Percentiles rank a stretch among this genome's conserved stretches.
Conservation (phyloP, 176 grass and related monocot species). For the Microstegium vimineum region DNA sequence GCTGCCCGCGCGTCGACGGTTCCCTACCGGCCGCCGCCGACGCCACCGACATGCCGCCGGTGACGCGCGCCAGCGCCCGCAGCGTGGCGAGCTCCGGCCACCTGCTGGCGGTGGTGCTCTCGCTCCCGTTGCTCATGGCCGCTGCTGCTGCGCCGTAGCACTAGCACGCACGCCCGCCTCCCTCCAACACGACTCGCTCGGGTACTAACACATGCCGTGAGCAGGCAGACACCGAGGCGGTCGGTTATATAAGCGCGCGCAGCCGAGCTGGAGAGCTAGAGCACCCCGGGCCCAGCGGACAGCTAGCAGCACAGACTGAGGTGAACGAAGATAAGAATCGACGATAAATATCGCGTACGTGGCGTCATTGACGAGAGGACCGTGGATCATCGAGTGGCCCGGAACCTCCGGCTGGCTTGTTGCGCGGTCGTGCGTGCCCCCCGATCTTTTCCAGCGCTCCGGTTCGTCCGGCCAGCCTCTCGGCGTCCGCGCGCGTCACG, state of each 20-base stretch:
- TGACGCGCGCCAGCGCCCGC: neutral
- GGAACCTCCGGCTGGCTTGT: neutral
- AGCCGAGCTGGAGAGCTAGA: too few species aligned
- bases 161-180: neutral
- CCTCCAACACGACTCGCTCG: too few species aligned
- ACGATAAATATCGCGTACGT: neutral
- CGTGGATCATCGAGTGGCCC: neutral
- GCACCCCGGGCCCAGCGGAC: too few species aligned
- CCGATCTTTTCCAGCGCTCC: neutral
- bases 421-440: neutral
- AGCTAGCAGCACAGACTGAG: too few species aligned
- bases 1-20: neutral
- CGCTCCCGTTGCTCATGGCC: conserved; percentile 35
- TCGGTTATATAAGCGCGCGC: neutral
- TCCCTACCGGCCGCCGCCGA: neutral
- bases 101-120: conserved; percentile 7
- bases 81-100: conserved; percentile 26
- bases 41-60: neutral
- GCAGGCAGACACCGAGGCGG: neutral
- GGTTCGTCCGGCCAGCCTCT: neutral
- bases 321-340: neutral
- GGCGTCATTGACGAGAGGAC: neutral
- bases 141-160: too few species aligned
- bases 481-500: neutral
- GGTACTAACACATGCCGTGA: too few species aligned